These are phyloP conservation scores for Epipyxis sp. DNA, from an alignment of 108 stramenopile species.

Conservation along the genomic window DNA sequence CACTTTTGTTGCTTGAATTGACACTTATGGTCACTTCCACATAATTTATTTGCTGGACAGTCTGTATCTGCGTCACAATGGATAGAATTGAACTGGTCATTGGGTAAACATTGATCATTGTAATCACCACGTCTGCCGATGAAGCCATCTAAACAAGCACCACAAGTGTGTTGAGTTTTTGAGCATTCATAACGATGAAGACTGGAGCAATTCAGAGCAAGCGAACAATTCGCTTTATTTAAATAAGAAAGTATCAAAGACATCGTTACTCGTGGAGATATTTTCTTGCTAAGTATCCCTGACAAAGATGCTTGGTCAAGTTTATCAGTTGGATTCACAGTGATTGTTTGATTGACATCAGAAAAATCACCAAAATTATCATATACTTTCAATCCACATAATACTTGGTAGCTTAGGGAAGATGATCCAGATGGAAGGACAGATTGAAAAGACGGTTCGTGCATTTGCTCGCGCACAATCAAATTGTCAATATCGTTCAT, in stretches of 20 bases:
- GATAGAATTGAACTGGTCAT: not conserved
- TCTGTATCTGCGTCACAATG: not conserved
- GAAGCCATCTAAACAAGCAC: slow-evolving; percentile 10
- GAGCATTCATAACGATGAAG: not conserved
- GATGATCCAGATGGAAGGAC: not conserved
- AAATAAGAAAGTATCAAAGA: not conserved
- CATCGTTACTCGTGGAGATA: not conserved
- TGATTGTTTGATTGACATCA: not conserved
- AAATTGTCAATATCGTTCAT: not conserved
- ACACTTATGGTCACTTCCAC: not conserved
- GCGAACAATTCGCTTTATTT: not conserved
- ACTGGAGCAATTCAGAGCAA: not conserved
- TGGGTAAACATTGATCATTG: not conserved
- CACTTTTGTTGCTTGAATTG: not conserved
- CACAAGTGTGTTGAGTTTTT: not conserved
- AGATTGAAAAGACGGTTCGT: not conserved
- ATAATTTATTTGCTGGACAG: not conserved
- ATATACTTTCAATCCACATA: not conserved
- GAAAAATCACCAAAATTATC: not conserved
- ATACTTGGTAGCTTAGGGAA: not conserved
- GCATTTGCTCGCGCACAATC: not conserved
- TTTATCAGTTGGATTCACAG: not conserved
- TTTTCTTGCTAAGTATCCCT: not conserved
- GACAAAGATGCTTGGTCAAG: not conserved
- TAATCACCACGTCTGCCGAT: not conserved